Base-by-base conservation (phyloP, 73 alveolate species). In the Stentor roeselii region DNA sequence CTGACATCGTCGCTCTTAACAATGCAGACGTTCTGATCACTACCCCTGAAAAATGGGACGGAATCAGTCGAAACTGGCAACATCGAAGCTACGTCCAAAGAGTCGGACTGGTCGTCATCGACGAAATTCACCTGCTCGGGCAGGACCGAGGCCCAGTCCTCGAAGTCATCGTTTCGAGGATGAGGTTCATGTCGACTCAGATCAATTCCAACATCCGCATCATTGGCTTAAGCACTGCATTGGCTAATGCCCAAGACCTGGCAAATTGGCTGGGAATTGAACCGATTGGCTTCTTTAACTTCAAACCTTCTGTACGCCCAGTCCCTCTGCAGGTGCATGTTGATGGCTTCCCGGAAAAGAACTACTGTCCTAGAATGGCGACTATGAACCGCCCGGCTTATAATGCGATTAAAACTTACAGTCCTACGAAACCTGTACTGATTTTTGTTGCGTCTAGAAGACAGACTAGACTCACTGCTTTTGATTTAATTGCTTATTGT, bases 31-130 rank as follows among this genome's bases (percentile, higher is more conserved):
- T 94, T 3, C 90, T 96, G 74, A 93, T 96, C 60, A 96, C 99
- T 35, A 96, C 99, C 27, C 99, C 99, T 36, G 99, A 96, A 90
- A 98, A 98, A 92, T 98, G 99, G 99, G 99, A 98, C 87, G 99
- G 99, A 89, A 98, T 98, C 77, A 91, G 98, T 32, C 92, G 99
- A 76, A 96, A 96, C 82, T 97, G 99, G 99, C 98, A 96, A 90
- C 99, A 96, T 82, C 89, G 99, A 75, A 88, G 93, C 42, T 98
- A 97, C 93, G 91, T 98, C 75, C 92, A 95, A 87, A 87, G 93
- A 87, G 99, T 98, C 30, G 98, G 98, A 30, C 90, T 98, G 86
- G 98, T 98, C 77, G 93, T 98, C 83, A 96, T 98, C 50, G 99
- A 98, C 92, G 99, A 98, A 94, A 98, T 98, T 78, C 99, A 98